These are phyloP conservation scores for Rhizophora mangle DNA, from an alignment of 345 rosid genomes.

Conservation along the genomic window DNA sequence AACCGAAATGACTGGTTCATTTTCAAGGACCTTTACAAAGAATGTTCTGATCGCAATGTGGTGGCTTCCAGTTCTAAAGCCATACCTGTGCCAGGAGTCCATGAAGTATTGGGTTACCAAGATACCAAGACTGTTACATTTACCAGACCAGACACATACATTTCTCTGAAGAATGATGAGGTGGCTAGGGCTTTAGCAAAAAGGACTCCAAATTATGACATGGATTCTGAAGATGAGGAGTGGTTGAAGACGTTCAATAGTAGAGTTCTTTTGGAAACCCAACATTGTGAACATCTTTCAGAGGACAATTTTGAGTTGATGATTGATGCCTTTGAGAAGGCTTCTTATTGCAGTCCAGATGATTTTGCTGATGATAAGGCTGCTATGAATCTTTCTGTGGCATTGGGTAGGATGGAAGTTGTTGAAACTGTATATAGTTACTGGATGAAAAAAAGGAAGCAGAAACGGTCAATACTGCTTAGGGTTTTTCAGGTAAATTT, in stretches of 20 bases:
- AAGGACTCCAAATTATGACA: conserved; percentile 66
- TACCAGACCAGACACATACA: conserved; percentile 53
- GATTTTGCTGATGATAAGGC: conserved; percentile 54
- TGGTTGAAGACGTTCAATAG: conserved; percentile 67
- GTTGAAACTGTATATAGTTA: conserved; percentile 70
- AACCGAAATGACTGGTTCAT: conserved; percentile 62
- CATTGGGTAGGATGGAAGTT: conserved; percentile 53
- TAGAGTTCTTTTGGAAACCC: conserved; percentile 29
- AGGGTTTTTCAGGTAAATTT: conserved; percentile 77
- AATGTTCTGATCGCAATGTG: conserved; percentile 68
- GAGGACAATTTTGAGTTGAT: conserved; percentile 74
- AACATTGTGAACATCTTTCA: conserved; percentile 39
- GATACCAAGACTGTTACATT: conserved; percentile 33
- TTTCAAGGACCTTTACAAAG: conserved; percentile 85
- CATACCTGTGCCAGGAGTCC: conserved; percentile 83
- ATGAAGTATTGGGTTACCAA: conserved; percentile 57
- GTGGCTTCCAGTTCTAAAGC: conserved; percentile 42
- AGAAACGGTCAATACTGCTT: conserved; percentile 56
- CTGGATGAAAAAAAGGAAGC: conserved; percentile 77
- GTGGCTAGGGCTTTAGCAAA: conserved; percentile 72
- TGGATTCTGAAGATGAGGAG: conserved; percentile 91
- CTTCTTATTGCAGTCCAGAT: conserved; percentile 48
- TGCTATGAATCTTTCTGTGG: conserved; percentile 35
- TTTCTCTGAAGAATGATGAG: conserved; percentile 60
- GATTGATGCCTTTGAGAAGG: conserved; percentile 88